A percentile compares a stretch with the other conserved stretches of the same genome.
Evolutionary conservation across 106 monocot genomes (phyloP).

Genomic region (Acanthochlamys bracteata): DNA sequence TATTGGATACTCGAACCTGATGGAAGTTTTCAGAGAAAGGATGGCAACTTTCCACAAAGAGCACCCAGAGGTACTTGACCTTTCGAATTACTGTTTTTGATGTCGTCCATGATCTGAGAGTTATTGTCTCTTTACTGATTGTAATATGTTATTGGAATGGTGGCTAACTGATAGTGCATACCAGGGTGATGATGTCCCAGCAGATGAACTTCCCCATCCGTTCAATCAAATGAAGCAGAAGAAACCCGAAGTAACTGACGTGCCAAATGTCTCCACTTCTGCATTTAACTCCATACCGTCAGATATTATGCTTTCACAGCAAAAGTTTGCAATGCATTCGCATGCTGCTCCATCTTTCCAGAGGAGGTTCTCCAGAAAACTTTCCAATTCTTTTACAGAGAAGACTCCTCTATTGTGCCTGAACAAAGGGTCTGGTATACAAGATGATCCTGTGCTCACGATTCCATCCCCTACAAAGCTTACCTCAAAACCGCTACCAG

Average conservation of each 20-base stretch:
- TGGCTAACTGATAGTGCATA: not conserved
- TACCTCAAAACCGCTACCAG: conserved; percentile 4
- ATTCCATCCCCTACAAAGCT: conserved; percentile 12
- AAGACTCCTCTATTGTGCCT: conserved; percentile 22
- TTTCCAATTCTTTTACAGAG: conserved; percentile 5
- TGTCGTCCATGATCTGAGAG: too few species aligned
- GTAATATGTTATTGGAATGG: not conserved
- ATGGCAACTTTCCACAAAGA: conserved; percentile 30
- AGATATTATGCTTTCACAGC: not conserved
- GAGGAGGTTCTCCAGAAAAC: conserved; percentile 34
- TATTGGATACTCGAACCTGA: conserved; percentile 30
- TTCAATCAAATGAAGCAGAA: conserved; percentile 24
- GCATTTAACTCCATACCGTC: not conserved
- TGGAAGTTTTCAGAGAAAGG: conserved; percentile 43
- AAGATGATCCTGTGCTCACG: conserved; percentile 6
- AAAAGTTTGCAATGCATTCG: conserved; percentile 26
- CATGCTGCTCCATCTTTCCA: conserved; percentile 46
- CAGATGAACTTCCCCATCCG: conserved; percentile 43
- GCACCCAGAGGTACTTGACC: conserved; percentile 40
- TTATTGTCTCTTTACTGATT: not conserved
- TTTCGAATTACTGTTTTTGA: not conserved
- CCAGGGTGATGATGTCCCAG: conserved; percentile 66
- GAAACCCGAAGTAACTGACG: not conserved
- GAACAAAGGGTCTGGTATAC: conserved; percentile 1
- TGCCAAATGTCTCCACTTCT: not conserved